Conservation (phyloP, 345 rosid genomes). For the Tarenaya hassleriana region DNA sequence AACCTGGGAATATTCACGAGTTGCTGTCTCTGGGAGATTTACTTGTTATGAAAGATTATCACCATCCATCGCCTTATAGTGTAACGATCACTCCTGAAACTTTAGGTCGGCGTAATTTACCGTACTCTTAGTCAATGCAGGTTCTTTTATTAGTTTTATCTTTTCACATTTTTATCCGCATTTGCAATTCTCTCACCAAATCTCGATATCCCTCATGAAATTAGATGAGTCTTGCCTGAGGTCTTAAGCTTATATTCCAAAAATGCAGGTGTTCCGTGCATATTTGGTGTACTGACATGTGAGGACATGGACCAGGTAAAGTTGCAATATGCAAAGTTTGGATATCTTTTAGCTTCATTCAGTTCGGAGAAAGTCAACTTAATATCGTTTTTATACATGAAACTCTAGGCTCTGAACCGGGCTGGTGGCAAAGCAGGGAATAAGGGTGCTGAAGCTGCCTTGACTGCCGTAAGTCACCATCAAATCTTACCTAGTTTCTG, state of each 20-base stretch:
- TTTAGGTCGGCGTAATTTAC: too few species aligned
- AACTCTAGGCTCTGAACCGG: conserved; percentile 73
- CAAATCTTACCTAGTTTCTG: conserved; percentile 3
- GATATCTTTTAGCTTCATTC: not conserved
- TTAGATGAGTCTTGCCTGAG: conserved; percentile 5
- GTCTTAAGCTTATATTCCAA: not conserved
- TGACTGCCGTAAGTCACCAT: conserved; percentile 69
- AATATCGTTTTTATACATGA: conserved; percentile 7
- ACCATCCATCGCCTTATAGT: too few species aligned
- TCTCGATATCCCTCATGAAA: too few species aligned
- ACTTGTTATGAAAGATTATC: too few species aligned
- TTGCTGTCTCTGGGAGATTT: too few species aligned
- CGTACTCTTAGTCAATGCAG: too few species aligned
- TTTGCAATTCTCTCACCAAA: not conserved
- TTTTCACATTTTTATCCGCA: too few species aligned
- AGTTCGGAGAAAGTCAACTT: too few species aligned
- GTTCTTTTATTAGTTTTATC: too few species aligned
- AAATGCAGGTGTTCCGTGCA: conserved; percentile 81
- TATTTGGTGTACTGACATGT: conserved; percentile 91
- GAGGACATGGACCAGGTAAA: conserved; percentile 96
- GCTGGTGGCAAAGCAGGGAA: conserved; percentile 97
- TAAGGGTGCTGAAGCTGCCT: conserved; percentile 90
- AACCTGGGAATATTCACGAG: not conserved
- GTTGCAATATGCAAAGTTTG: conserved; percentile 16
- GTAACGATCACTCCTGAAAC: too few species aligned